Conservation (phyloP, 495 filamentous ascomycete species). For the Penicillium coprophilum region DNA sequence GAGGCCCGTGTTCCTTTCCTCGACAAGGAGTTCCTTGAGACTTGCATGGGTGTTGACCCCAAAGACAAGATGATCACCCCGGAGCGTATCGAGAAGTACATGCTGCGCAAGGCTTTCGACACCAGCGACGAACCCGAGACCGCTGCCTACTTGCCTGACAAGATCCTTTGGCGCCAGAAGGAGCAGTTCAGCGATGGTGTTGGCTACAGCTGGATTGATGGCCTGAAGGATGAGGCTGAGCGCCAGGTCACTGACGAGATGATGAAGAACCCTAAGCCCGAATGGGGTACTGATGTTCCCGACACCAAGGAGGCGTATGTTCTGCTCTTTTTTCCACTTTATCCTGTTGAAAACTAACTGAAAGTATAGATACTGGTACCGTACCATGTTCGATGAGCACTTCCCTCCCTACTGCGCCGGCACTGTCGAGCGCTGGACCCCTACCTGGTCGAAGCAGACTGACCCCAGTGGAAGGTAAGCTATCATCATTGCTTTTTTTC, state of each 20-base stretch:
- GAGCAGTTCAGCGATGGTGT: constrained; percentile 99
- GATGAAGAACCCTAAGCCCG: constrained; percentile 93
- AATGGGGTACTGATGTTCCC: constrained; percentile 89
- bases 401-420: constrained; percentile 89
- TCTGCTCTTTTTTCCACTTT: background rate
- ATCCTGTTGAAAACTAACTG: constrained; percentile 19
- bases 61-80: constrained; percentile 91
- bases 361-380: constrained; percentile 84
- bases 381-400: constrained; percentile 96
- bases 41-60: constrained; percentile 88
- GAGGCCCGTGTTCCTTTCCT: constrained; percentile 98
- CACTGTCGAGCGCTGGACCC: constrained; percentile 95
- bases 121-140: constrained; percentile 77
- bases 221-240: constrained; percentile 90
- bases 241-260: constrained; percentile 88
- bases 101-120: constrained; percentile 95
- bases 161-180: constrained; percentile 98
- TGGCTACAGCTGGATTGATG: constrained; percentile 98
- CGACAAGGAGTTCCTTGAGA: constrained; percentile 93
- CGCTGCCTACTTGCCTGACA: constrained; percentile 82
- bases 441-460: constrained; percentile 95
- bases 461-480: constrained; percentile 89
- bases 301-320: constrained; percentile 94
- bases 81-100: constrained; percentile 93
- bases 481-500: background rate